Percentiles rank a stretch among this genome's conserved stretches.
These are phyloP conservation scores for Dryas drummondii DNA, from an alignment of 306 rosid species.

Conservation along the genomic window DNA sequence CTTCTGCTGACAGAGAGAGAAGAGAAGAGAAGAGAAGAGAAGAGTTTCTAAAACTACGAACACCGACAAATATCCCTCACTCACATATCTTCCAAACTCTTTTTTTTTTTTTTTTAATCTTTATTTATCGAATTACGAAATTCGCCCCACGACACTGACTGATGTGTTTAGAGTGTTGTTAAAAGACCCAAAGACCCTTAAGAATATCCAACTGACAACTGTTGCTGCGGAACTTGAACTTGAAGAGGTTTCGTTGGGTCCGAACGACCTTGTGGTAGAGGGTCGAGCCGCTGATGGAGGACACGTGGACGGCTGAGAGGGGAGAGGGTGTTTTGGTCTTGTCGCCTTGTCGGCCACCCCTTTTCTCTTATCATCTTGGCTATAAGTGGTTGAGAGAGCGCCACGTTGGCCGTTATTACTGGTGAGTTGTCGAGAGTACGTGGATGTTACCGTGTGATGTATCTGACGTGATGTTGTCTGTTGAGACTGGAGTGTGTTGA, in stretches of 20 bases:
- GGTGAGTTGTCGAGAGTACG: constrained; percentile 13
- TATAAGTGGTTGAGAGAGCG: constrained; percentile 6
- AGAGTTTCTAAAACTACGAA: constrained; percentile 17
- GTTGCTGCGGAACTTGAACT: not conserved
- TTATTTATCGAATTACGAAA: constrained; percentile 15
- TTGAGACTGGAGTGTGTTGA: not conserved
- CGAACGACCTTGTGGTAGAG: constrained; percentile 18
- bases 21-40: not conserved
- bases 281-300: constrained; percentile 15
- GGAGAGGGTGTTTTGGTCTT: constrained; percentile 27
- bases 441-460: constrained; percentile 19
- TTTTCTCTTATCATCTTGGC: not conserved
- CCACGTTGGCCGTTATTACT: constrained; percentile 48
- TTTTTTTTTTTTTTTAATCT: not conserved
- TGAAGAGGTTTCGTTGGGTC: not conserved
- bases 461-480: constrained; percentile 9
- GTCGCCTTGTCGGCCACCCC: constrained; percentile 64
- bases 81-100: constrained; percentile 32
- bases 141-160: constrained; percentile 17
- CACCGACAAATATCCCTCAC: constrained; percentile 57
- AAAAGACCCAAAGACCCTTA: constrained; percentile 24
- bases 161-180: not conserved
- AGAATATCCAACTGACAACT: not conserved
- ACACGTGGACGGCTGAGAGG: constrained; percentile 49
- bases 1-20: not conserved